Percentiles rank a stretch among this genome's conserved stretches.
Evolutionary conservation across 768 basidiomycete species (phyloP).

Genomic region (Russula griseocarnosa): DNA sequence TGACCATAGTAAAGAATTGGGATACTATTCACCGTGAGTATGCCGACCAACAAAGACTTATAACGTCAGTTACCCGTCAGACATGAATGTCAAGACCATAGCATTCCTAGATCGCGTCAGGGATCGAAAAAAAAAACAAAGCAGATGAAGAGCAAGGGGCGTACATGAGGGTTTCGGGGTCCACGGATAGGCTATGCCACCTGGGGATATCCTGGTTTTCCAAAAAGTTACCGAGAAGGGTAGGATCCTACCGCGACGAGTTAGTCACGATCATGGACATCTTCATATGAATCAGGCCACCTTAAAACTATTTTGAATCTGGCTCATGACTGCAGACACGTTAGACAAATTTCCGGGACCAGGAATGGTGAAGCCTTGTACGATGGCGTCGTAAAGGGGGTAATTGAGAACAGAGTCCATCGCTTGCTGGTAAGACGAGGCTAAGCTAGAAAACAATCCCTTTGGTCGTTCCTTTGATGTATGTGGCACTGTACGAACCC

Average conservation of each 20-base stretch:
- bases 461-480: constrained; percentile 25
- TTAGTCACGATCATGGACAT: neutral
- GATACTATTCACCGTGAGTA: constrained; percentile 39
- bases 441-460: constrained; percentile 38
- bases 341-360: constrained; percentile 61
- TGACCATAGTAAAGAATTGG: constrained; percentile 81
- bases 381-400: constrained; percentile 62
- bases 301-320: constrained; percentile 52
- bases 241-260: constrained; percentile 33
- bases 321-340: constrained; percentile 47
- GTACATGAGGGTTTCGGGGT: constrained; percentile 66
- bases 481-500: constrained; percentile 37
- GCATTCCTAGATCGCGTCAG: constrained; percentile 51
- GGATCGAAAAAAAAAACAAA: neutral
- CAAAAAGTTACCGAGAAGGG: constrained; percentile 66
- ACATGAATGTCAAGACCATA: constrained; percentile 70
- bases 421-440: constrained; percentile 55
- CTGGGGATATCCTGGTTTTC: constrained; percentile 77
- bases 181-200: constrained; percentile 68
- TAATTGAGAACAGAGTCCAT: constrained; percentile 71
- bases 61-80: constrained; percentile 48
- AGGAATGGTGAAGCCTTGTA: constrained; percentile 65
- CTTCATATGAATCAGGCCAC: constrained; percentile 27
- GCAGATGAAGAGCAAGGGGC: constrained; percentile 27
- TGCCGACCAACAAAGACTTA: neutral